Conservation (phyloP, 495 filamentous ascomycete genomes). For the Penicillium nucicola region DNA sequence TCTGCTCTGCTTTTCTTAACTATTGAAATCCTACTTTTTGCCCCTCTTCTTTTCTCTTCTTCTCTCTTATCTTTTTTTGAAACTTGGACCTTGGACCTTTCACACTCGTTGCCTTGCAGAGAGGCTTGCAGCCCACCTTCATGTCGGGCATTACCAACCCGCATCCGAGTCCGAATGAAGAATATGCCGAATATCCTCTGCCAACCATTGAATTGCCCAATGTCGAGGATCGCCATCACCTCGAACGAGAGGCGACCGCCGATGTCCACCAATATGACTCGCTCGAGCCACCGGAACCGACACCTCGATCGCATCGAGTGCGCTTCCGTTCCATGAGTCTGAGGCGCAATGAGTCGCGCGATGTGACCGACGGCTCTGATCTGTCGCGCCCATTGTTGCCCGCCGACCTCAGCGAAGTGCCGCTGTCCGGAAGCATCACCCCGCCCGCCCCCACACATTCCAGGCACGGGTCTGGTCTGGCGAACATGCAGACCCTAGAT, state of each 20-base stretch:
- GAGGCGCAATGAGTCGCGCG: background rate
- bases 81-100: too few species aligned
- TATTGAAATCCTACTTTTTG: background rate
- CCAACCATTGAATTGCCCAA: conserved; percentile 1
- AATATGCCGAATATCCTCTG: conserved; percentile 21
- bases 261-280: conserved; percentile 18
- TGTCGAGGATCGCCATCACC: conserved; percentile 7
- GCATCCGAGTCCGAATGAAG: conserved; percentile 25
- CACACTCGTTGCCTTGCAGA: conserved; percentile 1
- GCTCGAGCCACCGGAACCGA: conserved; percentile 1
- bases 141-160: conserved; percentile 24
- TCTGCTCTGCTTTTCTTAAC: background rate
- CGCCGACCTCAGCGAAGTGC: conserved; percentile 12
- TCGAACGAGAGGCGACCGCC: conserved; percentile 16
- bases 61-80: too few species aligned
- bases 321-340: conserved; percentile 24
- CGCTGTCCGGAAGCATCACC: conserved; percentile 25
- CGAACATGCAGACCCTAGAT: conserved; percentile 6
- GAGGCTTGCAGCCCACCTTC: conserved; percentile 1
- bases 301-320: conserved; percentile 18
- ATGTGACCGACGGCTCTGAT: conserved; percentile 4
- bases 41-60: background rate
- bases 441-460: conserved; percentile 25
- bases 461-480: conserved; percentile 10
- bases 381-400: conserved; percentile 16